Base-by-base conservation (phyloP, 2,329 filamentous ascomycete species). In the Botrytis fabae region DNA sequence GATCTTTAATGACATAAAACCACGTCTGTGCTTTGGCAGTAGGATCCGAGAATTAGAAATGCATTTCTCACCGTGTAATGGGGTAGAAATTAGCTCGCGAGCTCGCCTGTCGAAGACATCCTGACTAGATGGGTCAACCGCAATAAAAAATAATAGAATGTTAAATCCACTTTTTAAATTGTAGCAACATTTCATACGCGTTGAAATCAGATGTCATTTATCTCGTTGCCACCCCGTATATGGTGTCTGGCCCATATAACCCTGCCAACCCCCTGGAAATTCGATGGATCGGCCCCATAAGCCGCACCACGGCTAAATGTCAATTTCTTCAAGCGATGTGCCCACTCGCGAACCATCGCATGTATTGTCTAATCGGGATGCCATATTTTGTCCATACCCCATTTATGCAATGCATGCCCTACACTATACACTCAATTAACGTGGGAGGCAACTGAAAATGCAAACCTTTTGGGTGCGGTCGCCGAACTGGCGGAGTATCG, bases 371-470 rank as follows among this genome's bases (percentile, higher is more conserved):
- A 68, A 68, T 57, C 48, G 35, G 48, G 65, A 42, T 68, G 25
- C 48, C n/a, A 68, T 38, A 57, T 68, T 68, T 32, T 5, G 46
- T 42, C 65, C 60, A 38, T 40, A 42, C 54, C 65, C 65, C 25
- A 57, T 57, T 57, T 54, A 57, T 68, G 48, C n/a, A 57, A 57
- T 68, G 65, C 48, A 68, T 28, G 48, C n/a, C 57, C 65, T 57
- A 42, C 18, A 25, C 32, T 61, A 22, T 16, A 61, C 35, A 10
- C 35, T 42, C 65, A 8, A 28, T 14, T 42, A 68, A 68, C 25
- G 25, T 54, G 35, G 14, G 65, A 28, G 18, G n/a, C 18, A n/a
- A 25, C n/a, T 14, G 14, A 32, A 57, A 57, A 40, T 54, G 46
- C 25, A 20, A 32, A 68, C 48, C 10, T 42, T 42, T 68, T 57